Evolutionary conservation across 192 early-diverging fungal genomes (phyloP), one percentile per base, ranked within the genome.

Genomic region (Backusella australiensis): DNA sequence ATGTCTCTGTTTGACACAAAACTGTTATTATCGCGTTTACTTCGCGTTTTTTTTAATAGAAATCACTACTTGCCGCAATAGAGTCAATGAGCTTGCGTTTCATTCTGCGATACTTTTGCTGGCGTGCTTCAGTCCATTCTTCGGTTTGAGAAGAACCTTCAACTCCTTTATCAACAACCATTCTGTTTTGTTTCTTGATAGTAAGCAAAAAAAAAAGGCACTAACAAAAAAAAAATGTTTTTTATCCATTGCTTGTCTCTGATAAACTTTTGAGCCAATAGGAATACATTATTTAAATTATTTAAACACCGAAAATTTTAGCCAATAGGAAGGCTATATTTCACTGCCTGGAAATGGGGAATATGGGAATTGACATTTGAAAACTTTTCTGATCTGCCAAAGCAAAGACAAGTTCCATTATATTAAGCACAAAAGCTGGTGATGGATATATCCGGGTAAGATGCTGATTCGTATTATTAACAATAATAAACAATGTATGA

Each of bases 31-130:
- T 73, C 53, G 53, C 53, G 53, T 8, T 53, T 53, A 39, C 38
- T 39, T 39, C 42, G 42, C 42, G 42, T 35, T 49, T 26, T 46
- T 19, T 23, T 32, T 14, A 29, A 38, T 15, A 65, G 1, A 29
- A 39, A 11, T 38, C 6, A 14, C 29, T 70, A 39, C 11, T 68
- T 78, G 74, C 77, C 6, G 66, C 44, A 11, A 78, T 78, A 46
- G 69, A 78, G 12, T 78, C 77, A 17, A 74, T 32, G 0, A 78
- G 32, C 23, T 78, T 78, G 1, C 73, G 65, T 35, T 78, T 78
- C 72, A 78, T 36, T 21, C 41, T 53, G 12, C 73, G 38, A 49
- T 78, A 68, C 34, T 78, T 78, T 67, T 38, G 38, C 44, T 44
- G 59, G 29, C 44, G 77, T 21, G 69, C 72, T 35, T 78, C 77